Evolutionary conservation across 345 rosid species (phyloP), one percentile per base, ranked within the genome.

Genomic region (Salix dunnii): DNA sequence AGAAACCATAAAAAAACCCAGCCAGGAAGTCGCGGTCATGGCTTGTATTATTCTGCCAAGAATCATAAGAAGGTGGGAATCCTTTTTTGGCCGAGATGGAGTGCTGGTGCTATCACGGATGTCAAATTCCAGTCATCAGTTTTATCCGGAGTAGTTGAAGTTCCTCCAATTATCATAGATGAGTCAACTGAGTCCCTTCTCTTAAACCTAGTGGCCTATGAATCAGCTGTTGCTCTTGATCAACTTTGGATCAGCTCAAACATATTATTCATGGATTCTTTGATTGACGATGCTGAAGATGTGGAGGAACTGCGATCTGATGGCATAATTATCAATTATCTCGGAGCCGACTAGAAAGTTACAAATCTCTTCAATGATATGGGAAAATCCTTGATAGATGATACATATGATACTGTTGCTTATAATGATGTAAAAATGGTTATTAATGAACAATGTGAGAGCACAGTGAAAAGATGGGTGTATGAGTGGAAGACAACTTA

Each of bases 321-420:
- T 3, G 46, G 63, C 6, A 35, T 82, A 14, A 60, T 82, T 5
- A n/a, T 42, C 65, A 79, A 76, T 36, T 13, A 58, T 27, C 69
- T 79, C 17, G 73, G 73, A 3, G 76, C 64, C 23, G 84, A 82
- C 51, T 31, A 71, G 7, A 72, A 79, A 43, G 80, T 76, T 0
- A 78, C 80, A 1, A 0, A 31, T 0, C 72, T 79, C 17, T 76
- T 78, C 67, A 78, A 78, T 18, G 74, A 30, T 5, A 61, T 71
- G 25, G 27, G 58, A 51, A 62, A 13, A 2, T 71, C 76, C 18
- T 30, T 82, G 77, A 82, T 68, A 21, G 76, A 72, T 3, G 58
- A n/a, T n/a, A n/a, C n/a, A n/a, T n/a, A n/a, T n/a, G n/a, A 53
- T 31, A 33, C 49, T 28, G 2, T 0, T 5, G 13, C 13, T 2